phyloP scores from a whole-genome alignment of 2,329 filamentous ascomycete genomes.

The Pyrenophora graminea region DNA sequence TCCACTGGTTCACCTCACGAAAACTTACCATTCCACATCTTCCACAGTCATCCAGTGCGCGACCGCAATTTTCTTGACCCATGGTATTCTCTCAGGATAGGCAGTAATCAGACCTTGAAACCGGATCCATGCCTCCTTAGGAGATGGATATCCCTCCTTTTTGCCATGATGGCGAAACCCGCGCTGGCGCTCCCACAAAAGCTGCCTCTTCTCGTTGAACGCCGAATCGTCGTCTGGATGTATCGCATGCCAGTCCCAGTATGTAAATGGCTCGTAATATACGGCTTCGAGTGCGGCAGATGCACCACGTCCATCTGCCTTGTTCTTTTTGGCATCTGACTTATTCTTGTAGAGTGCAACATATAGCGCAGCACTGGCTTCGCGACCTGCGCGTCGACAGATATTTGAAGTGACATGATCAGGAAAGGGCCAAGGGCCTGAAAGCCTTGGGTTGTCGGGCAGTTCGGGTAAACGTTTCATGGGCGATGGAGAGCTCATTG shows the following conservation, averaged over 20 bases:
- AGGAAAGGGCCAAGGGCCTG: constrained; percentile 7
- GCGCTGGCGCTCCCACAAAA: constrained; percentile 24
- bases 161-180: constrained; percentile 13
- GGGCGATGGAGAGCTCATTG: neutral
- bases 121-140: constrained; percentile 20
- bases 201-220: constrained; percentile 13
- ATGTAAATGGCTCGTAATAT: constrained; percentile 32
- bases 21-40: constrained; percentile 26
- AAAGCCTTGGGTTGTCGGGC: neutral
- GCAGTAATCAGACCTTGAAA: constrained; percentile 18
- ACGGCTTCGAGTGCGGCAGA: constrained; percentile 8
- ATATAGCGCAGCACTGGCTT: constrained; percentile 17
- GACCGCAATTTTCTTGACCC: constrained; percentile 30
- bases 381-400: constrained; percentile 17
- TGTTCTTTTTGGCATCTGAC: neutral
- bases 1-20: no score
- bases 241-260: constrained; percentile 32
- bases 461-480: neutral
- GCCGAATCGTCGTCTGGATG: constrained; percentile 5
- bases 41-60: constrained; percentile 29
- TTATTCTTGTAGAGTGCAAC: constrained; percentile 11
- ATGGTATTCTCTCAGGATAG: constrained; percentile 5
- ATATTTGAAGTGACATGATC: constrained; percentile 1
- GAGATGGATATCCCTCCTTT: constrained; percentile 10
- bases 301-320: neutral